Evolutionary conservation across 2,329 filamentous ascomycete genomes (phyloP), one percentile per base, ranked within the genome.

Genomic region (Phaeophleospora eucalypticola): DNA sequence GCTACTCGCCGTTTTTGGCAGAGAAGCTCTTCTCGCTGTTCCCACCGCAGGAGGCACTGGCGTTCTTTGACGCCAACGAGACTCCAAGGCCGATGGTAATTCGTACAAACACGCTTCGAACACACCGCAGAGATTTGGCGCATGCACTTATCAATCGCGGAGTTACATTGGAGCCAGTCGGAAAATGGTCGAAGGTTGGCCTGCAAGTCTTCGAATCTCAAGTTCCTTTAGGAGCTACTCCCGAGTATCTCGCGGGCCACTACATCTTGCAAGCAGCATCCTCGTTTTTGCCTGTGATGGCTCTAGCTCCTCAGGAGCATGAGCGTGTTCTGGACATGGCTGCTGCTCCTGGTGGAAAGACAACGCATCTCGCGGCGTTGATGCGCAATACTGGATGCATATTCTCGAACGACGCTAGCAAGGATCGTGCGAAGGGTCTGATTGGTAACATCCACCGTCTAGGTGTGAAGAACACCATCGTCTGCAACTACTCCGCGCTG

Each of bases 51-150:
- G 93, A 98, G 72, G 93, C 93, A 0, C 94, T 97, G 59, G 90
- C 90, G 45, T 98, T 98, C 72, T 97, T 98, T 73, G 93, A 98
- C 72, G 91, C 91, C 61, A 98, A 98, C 82, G 93, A 98, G 72
- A 89, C 87, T 20, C 82, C 89, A 12, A 83, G 93, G 42, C 93
- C 93, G 3, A 84, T 98, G 48, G 93, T 98, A 56, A 94, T 98
- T 65, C 84, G 93, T 63, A 97, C 93, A 53, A 98, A 98, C 71
- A 98, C 91, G 7, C 80, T 98, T 49, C 86, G 89, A 59, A 84
- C 82, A 14, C 81, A 83, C 61, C 75, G 82, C 57, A 72, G 82
- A 57, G 90, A 95, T 53, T 84, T 98, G 15, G 93, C 93, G 8
- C 90, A 96, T 68, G 81, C 90, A 1, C 79, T 96, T 50, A 96